A percentile compares a stretch with the other conserved stretches of the same genome.
phyloP scores from a whole-genome alignment of 768 basidiomycete species.

The Lentinula raphanica region DNA sequence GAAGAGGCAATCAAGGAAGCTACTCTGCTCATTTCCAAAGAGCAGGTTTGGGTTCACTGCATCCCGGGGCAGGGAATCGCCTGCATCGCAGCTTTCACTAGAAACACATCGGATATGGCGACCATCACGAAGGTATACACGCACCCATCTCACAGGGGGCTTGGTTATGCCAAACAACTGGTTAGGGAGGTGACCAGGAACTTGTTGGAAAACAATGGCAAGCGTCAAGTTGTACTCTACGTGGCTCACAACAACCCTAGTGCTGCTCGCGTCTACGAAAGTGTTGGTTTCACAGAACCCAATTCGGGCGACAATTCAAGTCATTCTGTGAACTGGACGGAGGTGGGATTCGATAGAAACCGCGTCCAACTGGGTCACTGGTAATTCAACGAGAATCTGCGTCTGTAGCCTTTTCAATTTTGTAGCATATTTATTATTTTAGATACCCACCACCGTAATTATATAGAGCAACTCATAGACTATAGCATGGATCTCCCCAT shows the following conservation, averaged over 20 bases:
- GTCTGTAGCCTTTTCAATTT: too few relatives aligned
- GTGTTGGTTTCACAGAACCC: conserved; percentile 64
- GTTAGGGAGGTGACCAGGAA: conserved; percentile 51
- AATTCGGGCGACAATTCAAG: conserved; percentile 35
- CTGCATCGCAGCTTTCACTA: conserved; percentile 63
- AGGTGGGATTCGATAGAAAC: conserved; percentile 53
- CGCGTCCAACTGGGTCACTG: conserved; percentile 59
- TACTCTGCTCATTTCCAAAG: conserved; percentile 34
- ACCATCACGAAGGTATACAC: conserved; percentile 75
- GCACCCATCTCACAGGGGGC: conserved; percentile 41
- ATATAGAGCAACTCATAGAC: too few relatives aligned
- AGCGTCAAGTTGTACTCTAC: conserved; percentile 49
- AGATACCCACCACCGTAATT: too few relatives aligned
- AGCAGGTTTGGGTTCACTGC: conserved; percentile 58
- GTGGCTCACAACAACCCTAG: conserved; percentile 54
- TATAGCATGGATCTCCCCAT: too few relatives aligned
- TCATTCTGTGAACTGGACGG: conserved; percentile 41
- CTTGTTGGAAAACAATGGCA: conserved; percentile 25
- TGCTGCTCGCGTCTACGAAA: conserved; percentile 53
- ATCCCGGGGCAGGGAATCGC: conserved; percentile 40
- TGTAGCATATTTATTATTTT: neutral
- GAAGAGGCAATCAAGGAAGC: conserved; percentile 49
- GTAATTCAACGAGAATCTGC: conserved; percentile 26
- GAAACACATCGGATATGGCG: conserved; percentile 50
- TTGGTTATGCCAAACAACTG: conserved; percentile 57